Percentiles rank a stretch among this genome's conserved stretches.
phyloP scores from a whole-genome alignment of 352 stramenopile species.

The Phytophthora uliginosa region DNA sequence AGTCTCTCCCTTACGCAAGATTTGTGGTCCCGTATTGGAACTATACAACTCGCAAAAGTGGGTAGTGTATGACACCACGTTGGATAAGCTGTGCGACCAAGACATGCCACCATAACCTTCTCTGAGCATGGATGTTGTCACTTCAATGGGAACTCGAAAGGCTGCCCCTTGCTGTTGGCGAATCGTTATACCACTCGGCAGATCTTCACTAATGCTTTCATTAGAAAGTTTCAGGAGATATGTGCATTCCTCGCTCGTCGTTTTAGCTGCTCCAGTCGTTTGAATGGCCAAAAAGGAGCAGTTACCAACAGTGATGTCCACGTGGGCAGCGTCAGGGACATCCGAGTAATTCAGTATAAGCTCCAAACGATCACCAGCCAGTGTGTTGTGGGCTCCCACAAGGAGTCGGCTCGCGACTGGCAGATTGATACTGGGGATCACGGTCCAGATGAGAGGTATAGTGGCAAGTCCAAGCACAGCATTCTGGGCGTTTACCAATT shows the following conservation, averaged over 20 bases:
- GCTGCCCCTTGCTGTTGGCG: background rate
- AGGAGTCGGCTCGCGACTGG: conserved; percentile 14
- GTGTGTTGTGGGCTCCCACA: conserved; percentile 16
- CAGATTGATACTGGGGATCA: conserved; percentile 8
- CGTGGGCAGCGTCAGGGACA: background rate
- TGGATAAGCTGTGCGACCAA: conserved; percentile 13
- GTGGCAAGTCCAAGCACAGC: background rate
- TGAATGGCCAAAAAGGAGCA: conserved; percentile 19
- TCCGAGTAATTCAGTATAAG: conserved; percentile 19
- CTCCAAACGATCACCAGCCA: conserved; percentile 11
- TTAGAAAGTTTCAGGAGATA: conserved; percentile 24
- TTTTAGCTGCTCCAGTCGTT: conserved; percentile 5
- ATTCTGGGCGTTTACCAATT: background rate
- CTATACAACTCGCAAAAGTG: conserved; percentile 25
- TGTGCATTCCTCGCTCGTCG: conserved; percentile 16
- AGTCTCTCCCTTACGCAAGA: conserved; percentile 18
- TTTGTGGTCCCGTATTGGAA: background rate
- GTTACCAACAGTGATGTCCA: conserved; percentile 23
- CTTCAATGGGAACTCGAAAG: conserved; percentile 1
- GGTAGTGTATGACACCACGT: conserved; percentile 12
- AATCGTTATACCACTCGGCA: conserved; percentile 18
- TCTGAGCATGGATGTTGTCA: conserved; percentile 6
- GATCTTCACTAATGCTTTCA: background rate
- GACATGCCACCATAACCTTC: background rate
- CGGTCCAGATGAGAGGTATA: conserved; percentile 22